phyloP scores from a whole-genome alignment of 495 filamentous ascomycete species.

The Amniculicola lignicola region DNA sequence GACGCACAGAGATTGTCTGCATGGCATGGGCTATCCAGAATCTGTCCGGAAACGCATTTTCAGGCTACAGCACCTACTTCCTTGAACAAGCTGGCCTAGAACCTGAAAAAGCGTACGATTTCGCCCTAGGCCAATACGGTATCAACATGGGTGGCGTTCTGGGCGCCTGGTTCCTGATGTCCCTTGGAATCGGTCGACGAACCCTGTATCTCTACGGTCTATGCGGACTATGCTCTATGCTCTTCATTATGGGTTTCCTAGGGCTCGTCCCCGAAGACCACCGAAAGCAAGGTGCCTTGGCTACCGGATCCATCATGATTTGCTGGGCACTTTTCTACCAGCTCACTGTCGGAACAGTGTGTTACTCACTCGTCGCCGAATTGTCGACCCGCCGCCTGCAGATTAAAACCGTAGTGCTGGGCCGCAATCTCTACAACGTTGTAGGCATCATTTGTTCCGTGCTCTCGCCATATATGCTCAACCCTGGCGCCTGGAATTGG shows the following conservation, averaged over 20 bases:
- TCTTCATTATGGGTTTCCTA: conserved; percentile 43
- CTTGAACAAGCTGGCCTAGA: conserved; percentile 64
- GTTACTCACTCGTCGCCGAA: conserved; percentile 60
- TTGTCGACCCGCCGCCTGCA: conserved; percentile 53
- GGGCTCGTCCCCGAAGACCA: conserved; percentile 35
- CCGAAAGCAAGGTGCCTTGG: conserved; percentile 33
- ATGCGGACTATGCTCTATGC: conserved; percentile 38
- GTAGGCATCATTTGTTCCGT: conserved; percentile 42
- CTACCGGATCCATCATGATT: conserved; percentile 53
- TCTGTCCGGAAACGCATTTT: conserved; percentile 73
- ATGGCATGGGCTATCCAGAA: conserved; percentile 78
- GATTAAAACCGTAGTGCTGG: conserved; percentile 54
- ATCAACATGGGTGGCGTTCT: conserved; percentile 43
- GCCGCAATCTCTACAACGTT: conserved; percentile 57
- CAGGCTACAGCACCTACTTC: conserved; percentile 80
- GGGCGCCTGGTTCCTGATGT: conserved; percentile 43
- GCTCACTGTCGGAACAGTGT: conserved; percentile 58
- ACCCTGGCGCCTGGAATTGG: conserved; percentile 54
- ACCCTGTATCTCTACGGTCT: conserved; percentile 41
- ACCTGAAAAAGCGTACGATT: conserved; percentile 33
- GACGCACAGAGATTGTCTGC: conserved; percentile 44
- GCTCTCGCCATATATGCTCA: conserved; percentile 52
- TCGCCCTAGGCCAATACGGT: conserved; percentile 43
- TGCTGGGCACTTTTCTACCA: conserved; percentile 55
- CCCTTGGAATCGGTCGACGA: conserved; percentile 38